Evolutionary conservation across 257 asterid species (phyloP), one percentile per base, ranked within the genome.

Genomic region (Lantana camara): DNA sequence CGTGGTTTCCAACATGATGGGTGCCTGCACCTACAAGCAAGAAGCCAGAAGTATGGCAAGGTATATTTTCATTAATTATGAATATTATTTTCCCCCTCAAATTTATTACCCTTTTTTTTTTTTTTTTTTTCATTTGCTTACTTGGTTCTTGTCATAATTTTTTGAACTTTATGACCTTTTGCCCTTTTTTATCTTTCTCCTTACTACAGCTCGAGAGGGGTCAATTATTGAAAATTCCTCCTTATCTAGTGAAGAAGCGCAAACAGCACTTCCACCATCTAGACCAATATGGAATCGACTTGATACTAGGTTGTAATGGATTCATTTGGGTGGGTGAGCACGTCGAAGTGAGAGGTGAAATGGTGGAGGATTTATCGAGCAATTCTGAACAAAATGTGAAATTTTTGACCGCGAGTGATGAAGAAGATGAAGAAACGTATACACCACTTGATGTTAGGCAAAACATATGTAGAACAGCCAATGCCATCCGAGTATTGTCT

Each of bases 21-120:
- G 21, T 79, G 95, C 76, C 77, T 90, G 63, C 99, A 87, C 71
- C 76, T 93, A 57, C 97, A 90, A 77, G 95, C 96, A 59, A 81
- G 96, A 75, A 93, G 99, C 74, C 97, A 93, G 70, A 93, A 90
- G 81, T 93, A 93, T 55, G 99, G 97, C 55, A 93, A 93, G 97
- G 97, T 90, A 24, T 50, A n/a, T n/a, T n/a, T n/a, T n/a, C n/a
- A n/a, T n/a, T n/a, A n/a, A n/a, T n/a, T n/a, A n/a, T n/a, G n/a
- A n/a, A n/a, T n/a, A n/a, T n/a, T n/a, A n/a, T n/a, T n/a, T n/a
- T n/a, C n/a, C n/a, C n/a, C n/a, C n/a, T n/a, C n/a, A n/a, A n/a
- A n/a, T n/a, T n/a, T n/a, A n/a, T n/a, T n/a, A n/a, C n/a, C n/a
- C n/a, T n/a, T n/a, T 76, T 75, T 14, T 40, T 34, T 59, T 51